Evolutionary conservation across 805 yeast genomes (phyloP).

Genomic region (Yamadazyma kitorensis): DNA sequence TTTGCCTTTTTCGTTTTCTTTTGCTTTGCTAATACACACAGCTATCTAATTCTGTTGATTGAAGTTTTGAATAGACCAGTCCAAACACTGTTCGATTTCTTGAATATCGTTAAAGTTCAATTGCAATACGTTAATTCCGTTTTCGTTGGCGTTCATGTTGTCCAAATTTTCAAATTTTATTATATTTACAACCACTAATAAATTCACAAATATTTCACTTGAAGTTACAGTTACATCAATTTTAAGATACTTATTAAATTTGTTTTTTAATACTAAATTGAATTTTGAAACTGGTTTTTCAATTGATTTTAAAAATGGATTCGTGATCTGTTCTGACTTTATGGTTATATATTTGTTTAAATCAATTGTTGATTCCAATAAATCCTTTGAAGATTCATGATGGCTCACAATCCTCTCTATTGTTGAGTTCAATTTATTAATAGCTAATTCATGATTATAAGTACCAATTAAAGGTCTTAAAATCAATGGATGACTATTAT

Average conservation of each 20-base stretch:
- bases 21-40: too few species aligned
- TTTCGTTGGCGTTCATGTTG: constrained; percentile 25
- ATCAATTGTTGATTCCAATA: constrained; percentile 3
- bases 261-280: constrained; percentile 20
- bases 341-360: constrained; percentile 26
- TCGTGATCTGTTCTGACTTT: constrained; percentile 12
- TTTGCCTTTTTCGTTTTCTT: too few species aligned
- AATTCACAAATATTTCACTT: constrained; percentile 40
- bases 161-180: constrained; percentile 24
- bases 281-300: constrained; percentile 36
- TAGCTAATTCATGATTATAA: constrained; percentile 49
- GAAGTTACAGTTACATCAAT: constrained; percentile 32
- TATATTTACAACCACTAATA: constrained; percentile 33
- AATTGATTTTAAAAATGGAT: constrained; percentile 39
- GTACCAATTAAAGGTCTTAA: constrained; percentile 59
- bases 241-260: constrained; percentile 19
- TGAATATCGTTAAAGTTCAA: constrained; percentile 48
- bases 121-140: constrained; percentile 40
- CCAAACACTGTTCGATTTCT: constrained; percentile 54
- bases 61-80: constrained; percentile 48
- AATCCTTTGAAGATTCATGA: constrained; percentile 11
- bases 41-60: constrained; percentile 7
- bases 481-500: constrained; percentile 44
- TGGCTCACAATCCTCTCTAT: constrained; percentile 20
- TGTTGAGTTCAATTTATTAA: constrained; percentile 27